Percentiles rank a stretch among this genome's conserved stretches.
phyloP scores from a whole-genome alignment of 306 rosid genomes.

The Lathyrus oleraceus region DNA sequence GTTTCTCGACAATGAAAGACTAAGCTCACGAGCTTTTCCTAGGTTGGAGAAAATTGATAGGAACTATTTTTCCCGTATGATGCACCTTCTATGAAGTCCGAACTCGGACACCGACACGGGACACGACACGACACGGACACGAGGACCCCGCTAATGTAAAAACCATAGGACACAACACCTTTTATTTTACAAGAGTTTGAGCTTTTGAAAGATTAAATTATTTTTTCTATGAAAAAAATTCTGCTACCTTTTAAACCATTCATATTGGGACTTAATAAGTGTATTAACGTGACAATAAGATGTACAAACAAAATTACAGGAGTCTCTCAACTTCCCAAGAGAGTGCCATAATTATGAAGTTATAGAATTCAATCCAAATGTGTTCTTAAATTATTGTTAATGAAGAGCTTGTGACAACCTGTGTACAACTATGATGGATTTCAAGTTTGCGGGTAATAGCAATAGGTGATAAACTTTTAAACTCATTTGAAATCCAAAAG shows the following conservation, averaged over 20 bases:
- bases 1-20: background rate
- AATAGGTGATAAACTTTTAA: background rate
- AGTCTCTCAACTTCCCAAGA: slow-evolving; percentile 23
- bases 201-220: slow-evolving; percentile 6
- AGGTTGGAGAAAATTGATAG: background rate
- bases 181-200: slow-evolving; percentile 16
- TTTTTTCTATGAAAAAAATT: background rate
- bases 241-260: background rate
- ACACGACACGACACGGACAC: no score
- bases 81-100: slow-evolving; percentile 17
- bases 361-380: background rate
- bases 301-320: slow-evolving; percentile 12
- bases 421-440: background rate
- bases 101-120: no score
- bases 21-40: background rate
- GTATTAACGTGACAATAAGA: slow-evolving; percentile 3
- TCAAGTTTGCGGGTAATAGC: no score
- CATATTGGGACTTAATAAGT: slow-evolving; percentile 7
- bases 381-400: slow-evolving; percentile 12
- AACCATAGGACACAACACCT: no score
- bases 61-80: background rate
- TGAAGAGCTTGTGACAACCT: slow-evolving; percentile 9
- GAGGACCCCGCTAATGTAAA: no score
- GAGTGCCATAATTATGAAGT: background rate
- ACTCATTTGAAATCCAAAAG: background rate